Percentiles rank a stretch among this genome's conserved stretches.
These are phyloP conservation scores for Cladosporium sp. DNA, from an alignment of 2,329 filamentous ascomycete genomes.

Conservation along the genomic window DNA sequence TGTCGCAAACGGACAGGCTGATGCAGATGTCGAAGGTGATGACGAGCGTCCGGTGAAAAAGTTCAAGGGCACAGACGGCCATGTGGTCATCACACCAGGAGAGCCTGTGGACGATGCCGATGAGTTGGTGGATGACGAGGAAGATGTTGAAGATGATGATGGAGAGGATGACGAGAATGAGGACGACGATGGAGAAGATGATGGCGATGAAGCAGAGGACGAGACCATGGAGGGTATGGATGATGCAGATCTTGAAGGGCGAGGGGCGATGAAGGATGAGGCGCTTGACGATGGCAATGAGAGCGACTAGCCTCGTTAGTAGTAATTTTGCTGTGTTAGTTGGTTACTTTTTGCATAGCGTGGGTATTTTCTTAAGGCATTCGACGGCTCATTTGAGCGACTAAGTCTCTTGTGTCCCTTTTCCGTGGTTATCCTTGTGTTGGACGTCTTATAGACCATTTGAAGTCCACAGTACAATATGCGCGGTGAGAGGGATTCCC, in stretches of 20 bases:
- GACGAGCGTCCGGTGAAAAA: conserved; percentile 48
- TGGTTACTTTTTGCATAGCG: conserved; percentile 7
- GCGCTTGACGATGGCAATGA: conserved; percentile 28
- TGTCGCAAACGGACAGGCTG: conserved; percentile 18
- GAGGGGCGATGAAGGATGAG: conserved; percentile 43
- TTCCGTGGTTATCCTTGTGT: too few species aligned
- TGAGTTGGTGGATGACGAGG: conserved; percentile 45
- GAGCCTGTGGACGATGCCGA: conserved; percentile 45
- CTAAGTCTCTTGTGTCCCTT: too few species aligned
- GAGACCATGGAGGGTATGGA: conserved; percentile 55
- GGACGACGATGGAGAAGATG: conserved; percentile 50
- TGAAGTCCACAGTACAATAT: too few species aligned
- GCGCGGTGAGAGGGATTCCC: too few species aligned
- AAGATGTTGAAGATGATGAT: conserved; percentile 40
- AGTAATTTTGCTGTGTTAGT: background rate
- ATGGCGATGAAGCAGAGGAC: conserved; percentile 26
- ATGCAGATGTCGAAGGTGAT: conserved; percentile 25
- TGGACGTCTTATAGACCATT: too few species aligned
- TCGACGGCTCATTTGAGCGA: too few species aligned
- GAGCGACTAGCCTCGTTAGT: conserved; percentile 5
- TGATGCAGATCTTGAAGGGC: conserved; percentile 56
- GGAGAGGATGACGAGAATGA: conserved; percentile 44
- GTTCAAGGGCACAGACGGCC: conserved; percentile 40
- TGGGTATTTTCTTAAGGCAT: background rate
- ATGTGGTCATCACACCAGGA: conserved; percentile 23